Evolutionary conservation across 2,329 filamentous ascomycete genomes (phyloP), one percentile per base, ranked within the genome.

Genomic region (Apiospora phragmitis): DNA sequence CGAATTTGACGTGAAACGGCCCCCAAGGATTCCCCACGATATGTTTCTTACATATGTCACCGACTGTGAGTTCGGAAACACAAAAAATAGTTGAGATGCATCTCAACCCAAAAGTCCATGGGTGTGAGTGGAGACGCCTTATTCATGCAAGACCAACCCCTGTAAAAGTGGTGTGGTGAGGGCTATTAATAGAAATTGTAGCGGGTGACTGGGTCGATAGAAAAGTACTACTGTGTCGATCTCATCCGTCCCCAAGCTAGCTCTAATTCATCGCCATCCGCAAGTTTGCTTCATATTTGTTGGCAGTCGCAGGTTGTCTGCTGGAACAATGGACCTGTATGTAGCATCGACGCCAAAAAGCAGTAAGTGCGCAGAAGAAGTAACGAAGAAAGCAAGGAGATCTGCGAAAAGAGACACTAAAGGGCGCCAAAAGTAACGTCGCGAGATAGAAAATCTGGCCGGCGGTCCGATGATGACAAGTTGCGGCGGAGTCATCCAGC

Each of bases 361-460:
- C 29, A 62, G 32, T 8, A 62, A n/a, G 32, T 62, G 21, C 32
- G n/a, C 9, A 21, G 18, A 21, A 59, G 29, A 59, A n/a, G 51
- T 21, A 32, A 35, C 51, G 9, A 62, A 38, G 55, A n/a, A 55
- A 38, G 16, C 18, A 59, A 59, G 16, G 29, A 8, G 29, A 59
- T 59, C 16, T n/a, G 29, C 51, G 29, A 59, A 59, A 11, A 59
- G 32, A 35, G 55, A 62, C 32, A 18, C 55, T 32, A 38, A 38
- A n/a, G 12, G 55, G 38, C 55, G 29, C 55, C 32, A 35, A 62
- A 62, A 38, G 55, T 62, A 62, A 62, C 55, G 55, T 62, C 55
- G 55, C 55, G 32, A 62, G 55, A 62, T 62, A 62, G 55, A 38
- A 12, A 62, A 62, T 62, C 55, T 62, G 29, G 55, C 55, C 55